A percentile compares a stretch with the other conserved stretches of the same genome.
Evolutionary conservation across 2,329 filamentous ascomycete species (phyloP).

Genomic region (Beauveria sp.): DNA sequence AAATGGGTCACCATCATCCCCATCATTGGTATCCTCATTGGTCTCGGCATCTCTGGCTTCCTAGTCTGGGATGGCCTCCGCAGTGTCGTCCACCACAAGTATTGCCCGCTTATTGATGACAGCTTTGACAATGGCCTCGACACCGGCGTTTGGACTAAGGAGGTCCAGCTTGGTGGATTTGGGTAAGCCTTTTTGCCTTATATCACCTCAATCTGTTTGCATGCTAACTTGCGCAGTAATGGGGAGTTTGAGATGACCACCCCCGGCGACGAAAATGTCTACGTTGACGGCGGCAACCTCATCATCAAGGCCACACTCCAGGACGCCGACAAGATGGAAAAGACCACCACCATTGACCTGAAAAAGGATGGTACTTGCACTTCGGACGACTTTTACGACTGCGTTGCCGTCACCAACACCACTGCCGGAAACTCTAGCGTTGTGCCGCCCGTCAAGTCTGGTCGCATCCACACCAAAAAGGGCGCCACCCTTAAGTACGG

Average conservation of each 20-base stretch:
- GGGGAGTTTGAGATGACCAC: slow-evolving; percentile 78
- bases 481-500: slow-evolving; percentile 70
- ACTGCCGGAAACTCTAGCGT: slow-evolving; percentile 64
- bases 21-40: slow-evolving; percentile 60
- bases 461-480: slow-evolving; percentile 67
- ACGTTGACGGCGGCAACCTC: slow-evolving; percentile 59
- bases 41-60: slow-evolving; percentile 60
- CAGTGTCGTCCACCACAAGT: slow-evolving; percentile 67
- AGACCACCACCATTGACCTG: slow-evolving; percentile 62
- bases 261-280: slow-evolving; percentile 64
- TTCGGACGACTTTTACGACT: slow-evolving; percentile 46
- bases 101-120: slow-evolving; percentile 61
- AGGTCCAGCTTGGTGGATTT: slow-evolving; percentile 67
- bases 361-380: slow-evolving; percentile 60
- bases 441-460: slow-evolving; percentile 70
- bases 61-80: slow-evolving; percentile 68
- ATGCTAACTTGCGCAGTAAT: slow-evolving; percentile 45
- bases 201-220: neutral
- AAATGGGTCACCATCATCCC: slow-evolving; percentile 84
- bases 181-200: slow-evolving; percentile 46
- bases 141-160: slow-evolving; percentile 60
- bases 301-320: slow-evolving; percentile 73
- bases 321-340: slow-evolving; percentile 56
- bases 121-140: slow-evolving; percentile 53
- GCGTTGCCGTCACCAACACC: slow-evolving; percentile 65